Percentiles rank a stretch among this genome's conserved stretches.
These are phyloP conservation scores for Taphrina populina DNA, from an alignment of 1,139 yeast genomes.

Conservation along the genomic window DNA sequence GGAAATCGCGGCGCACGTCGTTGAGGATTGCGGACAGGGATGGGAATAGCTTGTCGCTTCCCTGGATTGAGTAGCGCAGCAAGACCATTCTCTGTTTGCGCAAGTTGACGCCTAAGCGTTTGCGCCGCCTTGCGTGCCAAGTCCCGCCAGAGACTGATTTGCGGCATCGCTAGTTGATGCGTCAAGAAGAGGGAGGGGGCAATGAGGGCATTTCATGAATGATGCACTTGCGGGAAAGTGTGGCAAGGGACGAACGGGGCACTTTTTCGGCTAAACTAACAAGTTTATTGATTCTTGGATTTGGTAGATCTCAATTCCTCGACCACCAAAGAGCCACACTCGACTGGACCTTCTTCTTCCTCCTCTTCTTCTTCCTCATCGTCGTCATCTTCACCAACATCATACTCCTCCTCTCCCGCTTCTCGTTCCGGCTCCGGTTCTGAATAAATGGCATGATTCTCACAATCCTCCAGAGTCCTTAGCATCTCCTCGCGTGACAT, in stretches of 20 bases:
- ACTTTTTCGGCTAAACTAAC: slow-evolving; percentile 7
- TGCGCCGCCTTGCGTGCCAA: slow-evolving; percentile 33
- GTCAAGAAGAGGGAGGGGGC: neutral
- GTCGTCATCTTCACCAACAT: neutral
- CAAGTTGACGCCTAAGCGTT: slow-evolving; percentile 26
- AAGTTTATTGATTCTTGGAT: too few species aligned
- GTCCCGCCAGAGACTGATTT: slow-evolving; percentile 13
- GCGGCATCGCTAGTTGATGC: neutral
- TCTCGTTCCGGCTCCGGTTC: neutral
- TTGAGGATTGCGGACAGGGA: slow-evolving; percentile 16
- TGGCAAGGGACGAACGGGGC: slow-evolving; percentile 3
- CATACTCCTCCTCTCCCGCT: neutral
- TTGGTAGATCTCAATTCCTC: too few species aligned
- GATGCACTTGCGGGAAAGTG: slow-evolving; percentile 3
- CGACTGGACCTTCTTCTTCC: slow-evolving; percentile 8
- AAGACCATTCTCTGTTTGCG: slow-evolving; percentile 26
- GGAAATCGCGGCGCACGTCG: slow-evolving; percentile 17
- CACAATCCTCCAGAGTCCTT: neutral
- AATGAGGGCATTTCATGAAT: neutral
- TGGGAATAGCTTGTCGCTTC: slow-evolving; percentile 12
- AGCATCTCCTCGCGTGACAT: slow-evolving; percentile 22
- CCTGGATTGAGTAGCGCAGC: slow-evolving; percentile 13
- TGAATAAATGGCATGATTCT: slow-evolving; percentile 5
- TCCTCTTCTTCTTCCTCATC: neutral
- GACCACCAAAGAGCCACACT: too few species aligned